Evolutionary conservation across 441 rosid genomes (phyloP).

Genomic region (Sinapis alba): DNA sequence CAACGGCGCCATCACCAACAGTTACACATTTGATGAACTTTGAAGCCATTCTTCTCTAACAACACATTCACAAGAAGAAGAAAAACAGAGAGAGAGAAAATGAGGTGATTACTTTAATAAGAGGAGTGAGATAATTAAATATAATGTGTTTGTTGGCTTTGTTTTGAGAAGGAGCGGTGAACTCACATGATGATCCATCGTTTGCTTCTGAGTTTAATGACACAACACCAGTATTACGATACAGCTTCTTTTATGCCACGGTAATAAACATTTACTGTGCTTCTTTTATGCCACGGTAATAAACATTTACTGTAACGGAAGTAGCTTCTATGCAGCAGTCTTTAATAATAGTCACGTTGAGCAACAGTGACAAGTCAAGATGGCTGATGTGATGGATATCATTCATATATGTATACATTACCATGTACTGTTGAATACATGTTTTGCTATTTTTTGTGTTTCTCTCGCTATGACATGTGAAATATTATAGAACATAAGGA

Average conservation of each 20-base stretch:
- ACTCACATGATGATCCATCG: background rate
- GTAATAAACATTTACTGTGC: background rate
- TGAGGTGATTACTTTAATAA: constrained; percentile 9
- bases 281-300: background rate
- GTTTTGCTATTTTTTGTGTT: constrained; percentile 33
- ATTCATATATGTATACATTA: background rate
- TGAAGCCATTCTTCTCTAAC: constrained; percentile 58
- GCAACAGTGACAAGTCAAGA: constrained; percentile 27
- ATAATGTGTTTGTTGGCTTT: constrained; percentile 17
- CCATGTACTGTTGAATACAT: constrained; percentile 32
- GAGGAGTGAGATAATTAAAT: constrained; percentile 10
- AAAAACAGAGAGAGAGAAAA: background rate
- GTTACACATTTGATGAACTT: constrained; percentile 81
- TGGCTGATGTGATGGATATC: background rate
- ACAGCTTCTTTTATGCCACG: background rate
- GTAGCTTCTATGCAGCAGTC: background rate
- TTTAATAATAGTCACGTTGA: constrained; percentile 29
- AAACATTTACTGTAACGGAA: background rate
- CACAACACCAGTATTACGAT: background rate
- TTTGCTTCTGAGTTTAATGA: background rate
- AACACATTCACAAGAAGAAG: constrained; percentile 6
- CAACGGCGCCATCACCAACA: constrained; percentile 85
- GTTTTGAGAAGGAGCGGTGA: background rate
- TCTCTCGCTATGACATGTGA: background rate
- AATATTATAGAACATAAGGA: constrained; percentile 1